Base-by-base conservation (phyloP, 139 green algal species). In the Penium margaritaceum region DNA sequence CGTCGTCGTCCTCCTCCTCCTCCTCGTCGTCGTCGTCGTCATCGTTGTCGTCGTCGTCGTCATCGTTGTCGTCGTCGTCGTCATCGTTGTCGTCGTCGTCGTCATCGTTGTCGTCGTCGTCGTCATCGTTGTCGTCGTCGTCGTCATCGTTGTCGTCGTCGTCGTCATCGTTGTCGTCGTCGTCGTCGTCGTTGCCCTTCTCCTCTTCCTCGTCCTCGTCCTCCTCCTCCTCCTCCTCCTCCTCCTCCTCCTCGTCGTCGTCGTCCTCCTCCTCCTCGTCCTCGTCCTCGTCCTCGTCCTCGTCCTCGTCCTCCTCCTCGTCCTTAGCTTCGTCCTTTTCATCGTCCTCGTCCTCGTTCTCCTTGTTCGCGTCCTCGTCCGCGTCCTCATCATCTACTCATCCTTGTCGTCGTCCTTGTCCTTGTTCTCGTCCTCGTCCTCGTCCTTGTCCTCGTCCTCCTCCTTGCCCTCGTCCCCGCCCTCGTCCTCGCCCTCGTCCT, bases 141-240 rank as follows among this genome's bases (percentile, higher is more conserved):
- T n/a, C n/a, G n/a, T n/a, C n/a, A n/a, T n/a, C n/a, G n/a, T n/a
- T n/a, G n/a, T n/a, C n/a, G n/a, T n/a, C n/a, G n/a, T n/a, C n/a
- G n/a, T n/a, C n/a, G n/a, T n/a, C n/a, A n/a, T n/a, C n/a, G n/a
- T n/a, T n/a, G n/a, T n/a, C n/a, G n/a, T n/a, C n/a, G n/a, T n/a
- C n/a, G n/a, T n/a, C n/a, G n/a, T n/a, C n/a, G n/a, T n/a, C n/a
- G n/a, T n/a, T n/a, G n/a, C n/a, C n/a, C n/a, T n/a, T n/a, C n/a
- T n/a, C n/a, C n/a, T n/a, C 46, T 21, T 57, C 46, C 46, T 57
- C 46, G 21, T 57, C 46, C 46, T 57, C 46, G 21, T 57, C 46
- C 21, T 57, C 46, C 21, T 57, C 46, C 21, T 57, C 46, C 21
- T 57, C 21, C 21, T 57, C 46, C 21, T 57, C 46, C 21, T 57